Evolutionary conservation across 164 flowering plant genomes (phyloP), one percentile per base, ranked within the genome.

Genomic region (Litsea cubeba): DNA sequence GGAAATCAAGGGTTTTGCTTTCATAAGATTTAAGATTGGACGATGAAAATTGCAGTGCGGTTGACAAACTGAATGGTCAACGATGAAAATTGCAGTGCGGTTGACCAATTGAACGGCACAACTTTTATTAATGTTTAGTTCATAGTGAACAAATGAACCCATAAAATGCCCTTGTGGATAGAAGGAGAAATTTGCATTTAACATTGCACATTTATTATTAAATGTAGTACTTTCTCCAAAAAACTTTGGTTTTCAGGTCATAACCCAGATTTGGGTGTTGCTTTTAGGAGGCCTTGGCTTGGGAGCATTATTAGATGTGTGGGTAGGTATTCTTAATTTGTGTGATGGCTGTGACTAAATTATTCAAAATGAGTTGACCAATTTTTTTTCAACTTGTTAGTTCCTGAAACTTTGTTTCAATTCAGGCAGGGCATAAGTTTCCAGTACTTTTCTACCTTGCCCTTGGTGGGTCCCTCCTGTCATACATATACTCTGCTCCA

Each of bases 401-500:
- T 32, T 69, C 10, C 62, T 40, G 46, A 40, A 40, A 30, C 50
- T 24, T 78, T 75, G 8, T 58, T 78, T 73, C 74, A 68, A 72
- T 79, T 62, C 84, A 95, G 98, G 98, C 98, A 73, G 98, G 96
- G 70, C 99, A 93, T 83, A 79, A 85, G 67, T 84, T 83, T 69
- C 99, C 98, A 28, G 81, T 76, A 72, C 50, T 95, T 23, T 90
- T 95, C 78, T 93, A 86, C 83, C 93, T 95, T 75, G 98, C 99
- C 76, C 17, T 95, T 79, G 98, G 98, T 78, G 98, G 99, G 76
- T 93, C 98, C 24, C 81, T 95, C 73, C 66, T 93, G 32, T 91
- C 98, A 22, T 93, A 91, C 81, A 85, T 93, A 81, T 95, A 95
- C 76, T 95, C 99, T 60, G 98, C 99, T 75, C 99, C 99, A 64